Evolutionary conservation across 2,329 filamentous ascomycete species (phyloP).

Genomic region (Cyanodermella asteris): DNA sequence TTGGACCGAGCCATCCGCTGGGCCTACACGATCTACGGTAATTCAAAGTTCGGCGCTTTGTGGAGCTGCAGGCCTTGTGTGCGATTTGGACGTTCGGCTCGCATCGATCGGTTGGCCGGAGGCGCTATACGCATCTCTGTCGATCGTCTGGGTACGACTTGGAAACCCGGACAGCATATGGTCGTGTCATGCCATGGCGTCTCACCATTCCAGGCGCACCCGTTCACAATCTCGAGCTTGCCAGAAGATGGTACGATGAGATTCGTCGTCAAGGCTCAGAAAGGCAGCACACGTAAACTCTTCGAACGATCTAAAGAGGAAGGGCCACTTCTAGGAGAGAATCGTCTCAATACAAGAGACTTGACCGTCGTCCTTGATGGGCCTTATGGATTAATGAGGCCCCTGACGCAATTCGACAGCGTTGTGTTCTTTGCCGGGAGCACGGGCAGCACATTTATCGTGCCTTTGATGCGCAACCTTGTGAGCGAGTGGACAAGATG

Average conservation of each 20-base stretch:
- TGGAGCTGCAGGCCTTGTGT: conserved; percentile 21
- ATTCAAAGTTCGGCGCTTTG: conserved; percentile 11
- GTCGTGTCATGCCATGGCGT: conserved; percentile 36
- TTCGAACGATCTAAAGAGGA: conserved; percentile 27
- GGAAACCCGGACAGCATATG: conserved; percentile 41
- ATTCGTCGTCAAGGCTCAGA: conserved; percentile 32
- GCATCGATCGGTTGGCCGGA: conserved; percentile 28
- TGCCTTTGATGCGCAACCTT: conserved; percentile 35
- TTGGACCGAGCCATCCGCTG: conserved; percentile 22
- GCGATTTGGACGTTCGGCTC: too few relatives aligned
- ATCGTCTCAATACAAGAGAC: conserved; percentile 4
- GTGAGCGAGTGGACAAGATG: conserved; percentile 20
- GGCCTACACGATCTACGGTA: conserved; percentile 16
- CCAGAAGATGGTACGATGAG: conserved; percentile 32
- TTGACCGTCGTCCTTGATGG: conserved; percentile 27
- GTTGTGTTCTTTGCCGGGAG: conserved; percentile 37
- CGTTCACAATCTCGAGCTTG: conserved; percentile 39
- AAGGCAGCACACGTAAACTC: conserved; percentile 29
- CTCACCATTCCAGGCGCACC: conserved; percentile 38
- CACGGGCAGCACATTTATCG: conserved; percentile 36
- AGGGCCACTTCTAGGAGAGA: conserved; percentile 9
- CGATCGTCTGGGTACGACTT: conserved; percentile 30
- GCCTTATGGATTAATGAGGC: conserved; percentile 28
- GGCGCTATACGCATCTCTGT: conserved; percentile 36
- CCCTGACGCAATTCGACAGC: conserved; percentile 37